Evolutionary conservation across 352 stramenopile species (phyloP), one percentile per base, ranked within the genome.

Genomic region (Pythium apleroticum): DNA sequence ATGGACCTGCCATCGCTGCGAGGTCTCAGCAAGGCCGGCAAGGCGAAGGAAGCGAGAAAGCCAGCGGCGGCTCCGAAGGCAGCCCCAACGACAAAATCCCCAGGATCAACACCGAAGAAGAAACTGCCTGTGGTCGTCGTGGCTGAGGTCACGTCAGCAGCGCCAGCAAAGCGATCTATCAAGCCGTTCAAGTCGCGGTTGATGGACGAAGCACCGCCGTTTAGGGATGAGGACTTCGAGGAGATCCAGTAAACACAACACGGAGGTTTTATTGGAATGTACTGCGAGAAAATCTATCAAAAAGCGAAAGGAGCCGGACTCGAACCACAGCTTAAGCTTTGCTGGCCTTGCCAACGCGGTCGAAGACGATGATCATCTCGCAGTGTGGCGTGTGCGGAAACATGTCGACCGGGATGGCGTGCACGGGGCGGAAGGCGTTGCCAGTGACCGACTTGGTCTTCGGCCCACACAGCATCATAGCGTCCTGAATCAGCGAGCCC

Each of bases 281-380:
- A 31, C 37, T 22, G 8, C n/a, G 22, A 30, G 43, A 22, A 45
- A 5, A 55, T 46, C 25, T 54, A 56, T 41, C n/a, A n/a, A n/a
- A n/a, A n/a, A n/a, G n/a, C n/a, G n/a, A n/a, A n/a, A n/a, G n/a
- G n/a, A n/a, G n/a, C n/a, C n/a, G n/a, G n/a, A n/a, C n/a, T n/a
- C 15, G n/a, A 53, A 14, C 2, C 4, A 52, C 7, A 33, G 22
- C 30, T 56, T 71, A 67, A 8, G 15, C 48, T 31, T 66, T 66
- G 58, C 50, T 65, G n/a, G 37, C 50, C 37, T 67, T 72, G 52
- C 35, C 53, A n/a, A 69, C 60, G 30, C 91, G 88, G 63, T 99
- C 97, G 71, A 99, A 99, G 9, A 98, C 92, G 69, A 99, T 97
- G 43, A 99, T 95, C 85, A 99, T 97, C 79, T 99, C 97, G 73